Evolutionary conservation across 441 rosid species (phyloP), one percentile per base, ranked within the genome.

Genomic region (Metrosideros polymorpha): DNA sequence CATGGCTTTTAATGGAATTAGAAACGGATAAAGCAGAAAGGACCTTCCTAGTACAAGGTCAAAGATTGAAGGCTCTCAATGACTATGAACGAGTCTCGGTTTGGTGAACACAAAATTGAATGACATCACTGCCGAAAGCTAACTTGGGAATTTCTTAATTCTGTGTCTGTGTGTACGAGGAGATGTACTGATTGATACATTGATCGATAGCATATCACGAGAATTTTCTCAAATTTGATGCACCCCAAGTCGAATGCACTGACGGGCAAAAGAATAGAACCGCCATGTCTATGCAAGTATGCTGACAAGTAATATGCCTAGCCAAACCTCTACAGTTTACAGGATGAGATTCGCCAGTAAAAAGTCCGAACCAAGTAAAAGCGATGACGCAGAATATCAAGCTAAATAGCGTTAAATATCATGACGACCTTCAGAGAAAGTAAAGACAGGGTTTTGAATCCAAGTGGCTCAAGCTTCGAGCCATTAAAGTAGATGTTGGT

Each of bases 341-440:
- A 56, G 6, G 32, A 56, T 25, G 30, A n/a, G 63, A 12, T 56
- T 56, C 8, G 32, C 63, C 59, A 27, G 32, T 13, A 12, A 8
- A 14, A 27, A 27, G 15, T 56, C 17, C 63, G n/a, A 27, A 56
- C 63, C 30, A 56, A 27, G 15, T 56, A 27, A 6, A 2, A 56
- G 2, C 0, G 63, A n/a, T 2, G 4, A 12, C 0, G 4, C 63
- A n/a, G 32, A 57, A 57, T n/a, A 14, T 57, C 9, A 0, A 57
- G 63, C 7, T n/a, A n/a, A n/a, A 51, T 3, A 51, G 18, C 14
- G 63, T n/a, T 57, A 57, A 57, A 5, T 57, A 57, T 27, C 63
- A 56, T 57, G 30, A n/a, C n/a, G 2, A n/a, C 66, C 66, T n/a
- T 6, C 35, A 57, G 6, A 25, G 29, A 55, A 55, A 25, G 29